phyloP scores from a whole-genome alignment of 2,329 filamentous ascomycete genomes.

The Proliferodiscus dingleyae region DNA sequence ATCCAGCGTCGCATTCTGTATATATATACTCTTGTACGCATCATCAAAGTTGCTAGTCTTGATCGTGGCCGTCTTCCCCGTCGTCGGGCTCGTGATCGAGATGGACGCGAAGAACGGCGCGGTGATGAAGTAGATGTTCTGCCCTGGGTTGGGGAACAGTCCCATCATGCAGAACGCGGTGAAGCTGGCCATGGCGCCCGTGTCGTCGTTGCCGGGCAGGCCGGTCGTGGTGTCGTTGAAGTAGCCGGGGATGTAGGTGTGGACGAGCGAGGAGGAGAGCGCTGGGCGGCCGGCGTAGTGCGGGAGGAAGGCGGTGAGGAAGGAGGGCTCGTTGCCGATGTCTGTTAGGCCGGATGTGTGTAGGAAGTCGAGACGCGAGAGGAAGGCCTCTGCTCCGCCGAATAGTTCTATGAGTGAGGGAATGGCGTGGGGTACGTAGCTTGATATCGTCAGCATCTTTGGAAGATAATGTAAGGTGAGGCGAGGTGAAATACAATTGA shows the following conservation, averaged over 20 bases:
- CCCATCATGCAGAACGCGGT: conserved; percentile 29
- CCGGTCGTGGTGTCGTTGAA: conserved; percentile 57
- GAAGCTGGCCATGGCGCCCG: conserved; percentile 52
- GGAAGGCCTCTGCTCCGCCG: conserved; percentile 54
- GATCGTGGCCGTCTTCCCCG: conserved; percentile 55
- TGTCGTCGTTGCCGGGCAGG: conserved; percentile 67
- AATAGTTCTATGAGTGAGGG: conserved; percentile 50
- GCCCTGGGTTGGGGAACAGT: conserved; percentile 64
- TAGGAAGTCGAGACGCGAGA: conserved; percentile 57
- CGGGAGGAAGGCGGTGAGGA: conserved; percentile 63
- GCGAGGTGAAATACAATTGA: conserved; percentile 25
- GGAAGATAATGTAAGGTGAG: too few species aligned
- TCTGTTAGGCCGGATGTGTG: conserved; percentile 53
- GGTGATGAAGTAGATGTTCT: conserved; percentile 65
- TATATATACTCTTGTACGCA: conserved; percentile 51
- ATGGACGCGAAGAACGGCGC: conserved; percentile 62
- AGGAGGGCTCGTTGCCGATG: conserved; percentile 61
- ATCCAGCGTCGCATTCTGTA: conserved; percentile 60
- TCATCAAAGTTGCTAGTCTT: conserved; percentile 59
- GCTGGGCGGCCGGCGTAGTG: conserved; percentile 58
- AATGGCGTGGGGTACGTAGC: conserved; percentile 43
- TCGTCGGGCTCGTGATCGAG: conserved; percentile 51
- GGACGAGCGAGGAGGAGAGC: conserved; percentile 48
- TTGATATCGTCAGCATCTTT: conserved; percentile 3
- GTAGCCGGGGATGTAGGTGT: conserved; percentile 60